Evolutionary conservation across 176 grass and related monocot genomes (phyloP).

Genomic region (Otatea glauca): DNA sequence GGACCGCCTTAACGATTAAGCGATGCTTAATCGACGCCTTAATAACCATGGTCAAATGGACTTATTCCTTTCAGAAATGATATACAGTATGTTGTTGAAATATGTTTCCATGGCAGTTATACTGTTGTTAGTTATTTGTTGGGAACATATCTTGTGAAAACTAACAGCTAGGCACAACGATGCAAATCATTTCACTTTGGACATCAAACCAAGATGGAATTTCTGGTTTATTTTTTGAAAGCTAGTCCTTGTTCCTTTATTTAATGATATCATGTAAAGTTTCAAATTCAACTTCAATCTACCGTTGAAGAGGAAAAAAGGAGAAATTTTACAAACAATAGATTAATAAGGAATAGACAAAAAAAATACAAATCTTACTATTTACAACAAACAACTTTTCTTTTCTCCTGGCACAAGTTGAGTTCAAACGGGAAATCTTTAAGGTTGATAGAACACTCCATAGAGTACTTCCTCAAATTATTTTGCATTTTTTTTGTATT

Average conservation of each 20-base stretch:
- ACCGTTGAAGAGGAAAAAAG: neutral
- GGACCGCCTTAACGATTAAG: no score
- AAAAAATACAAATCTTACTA: neutral
- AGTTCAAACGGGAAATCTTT: neutral
- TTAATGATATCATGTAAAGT: neutral
- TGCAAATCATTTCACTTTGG: neutral
- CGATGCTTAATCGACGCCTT: no score
- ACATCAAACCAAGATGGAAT: neutral
- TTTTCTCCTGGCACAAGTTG: neutral
- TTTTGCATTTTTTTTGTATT: neutral
- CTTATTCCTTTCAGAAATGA: neutral
- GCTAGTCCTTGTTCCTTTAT: neutral
- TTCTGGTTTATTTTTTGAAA: neutral
- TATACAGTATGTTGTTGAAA: neutral
- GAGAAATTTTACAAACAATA: neutral
- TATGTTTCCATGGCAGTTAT: neutral
- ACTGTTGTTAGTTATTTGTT: slow-evolving; percentile 9
- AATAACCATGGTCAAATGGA: neutral
- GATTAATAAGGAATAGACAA: neutral
- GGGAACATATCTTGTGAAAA: neutral
- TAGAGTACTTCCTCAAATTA: neutral
- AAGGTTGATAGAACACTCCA: neutral
- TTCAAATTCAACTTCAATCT: neutral
- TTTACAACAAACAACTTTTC: neutral
- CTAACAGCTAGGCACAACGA: neutral